A percentile compares a stretch with the other conserved stretches of the same genome.
Evolutionary conservation across 2,329 filamentous ascomycete genomes (phyloP).

Genomic region (Alternaria sp.): DNA sequence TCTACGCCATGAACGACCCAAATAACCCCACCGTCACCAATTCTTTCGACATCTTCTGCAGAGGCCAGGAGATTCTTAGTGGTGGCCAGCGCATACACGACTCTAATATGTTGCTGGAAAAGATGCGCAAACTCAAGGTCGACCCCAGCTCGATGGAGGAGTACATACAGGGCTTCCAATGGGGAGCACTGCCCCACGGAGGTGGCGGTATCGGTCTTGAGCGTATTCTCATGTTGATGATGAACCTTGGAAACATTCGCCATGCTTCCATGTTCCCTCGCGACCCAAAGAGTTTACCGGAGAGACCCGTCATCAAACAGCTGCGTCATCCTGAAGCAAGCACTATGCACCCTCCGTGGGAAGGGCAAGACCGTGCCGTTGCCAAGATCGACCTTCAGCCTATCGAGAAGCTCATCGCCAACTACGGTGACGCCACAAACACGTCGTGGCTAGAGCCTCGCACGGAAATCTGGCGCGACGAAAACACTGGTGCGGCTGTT

Average conservation of each 20-base stretch:
- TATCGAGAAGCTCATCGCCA: conserved; percentile 87
- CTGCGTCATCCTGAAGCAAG: conserved; percentile 89
- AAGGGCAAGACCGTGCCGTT: conserved; percentile 58
- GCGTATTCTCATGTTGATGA: conserved; percentile 83
- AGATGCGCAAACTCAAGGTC: conserved; percentile 79
- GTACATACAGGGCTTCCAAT: conserved; percentile 87
- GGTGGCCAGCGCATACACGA: conserved; percentile 94
- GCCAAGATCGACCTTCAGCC: conserved; percentile 69
- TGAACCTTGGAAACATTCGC: conserved; percentile 87
- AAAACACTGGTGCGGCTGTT: conserved; percentile 79
- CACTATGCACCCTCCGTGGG: conserved; percentile 75
- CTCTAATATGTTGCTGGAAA: conserved; percentile 73
- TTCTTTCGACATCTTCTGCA: conserved; percentile 93
- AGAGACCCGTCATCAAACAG: conserved; percentile 66
- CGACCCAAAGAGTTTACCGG: conserved; percentile 85
- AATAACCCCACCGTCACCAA: conserved; percentile 79
- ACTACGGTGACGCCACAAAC: conserved; percentile 93
- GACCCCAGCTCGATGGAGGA: conserved; percentile 86
- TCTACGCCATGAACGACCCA: conserved; percentile 88
- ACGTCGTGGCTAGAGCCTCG: conserved; percentile 92
- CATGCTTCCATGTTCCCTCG: conserved; percentile 87
- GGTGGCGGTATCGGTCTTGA: conserved; percentile 91
- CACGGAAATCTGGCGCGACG: conserved; percentile 86
- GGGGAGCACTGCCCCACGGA: conserved; percentile 86
- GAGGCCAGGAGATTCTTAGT: conserved; percentile 90